Conservation (phyloP, 148 eudicot genomes). For the Spergularia marina region DNA sequence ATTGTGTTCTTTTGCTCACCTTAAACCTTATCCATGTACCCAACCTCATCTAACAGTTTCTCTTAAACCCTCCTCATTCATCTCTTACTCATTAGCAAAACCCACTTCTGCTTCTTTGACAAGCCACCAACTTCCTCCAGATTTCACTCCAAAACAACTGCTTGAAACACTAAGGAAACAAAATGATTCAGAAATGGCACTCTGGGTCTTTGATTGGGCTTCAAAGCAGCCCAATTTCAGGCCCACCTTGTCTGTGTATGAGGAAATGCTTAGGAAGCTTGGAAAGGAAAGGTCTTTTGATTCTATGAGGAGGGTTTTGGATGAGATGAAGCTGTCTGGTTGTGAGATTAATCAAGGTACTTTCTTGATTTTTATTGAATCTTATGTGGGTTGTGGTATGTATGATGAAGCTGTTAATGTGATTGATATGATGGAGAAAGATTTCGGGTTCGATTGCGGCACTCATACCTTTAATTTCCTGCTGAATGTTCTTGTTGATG, state of each 20-base stretch:
- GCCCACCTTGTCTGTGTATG: slow-evolving; percentile 62
- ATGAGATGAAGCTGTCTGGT: slow-evolving; percentile 50
- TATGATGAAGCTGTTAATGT: slow-evolving; percentile 79
- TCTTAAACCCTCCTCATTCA: slow-evolving; percentile 16
- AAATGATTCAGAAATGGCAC: slow-evolving; percentile 58
- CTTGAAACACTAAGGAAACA: slow-evolving; percentile 54
- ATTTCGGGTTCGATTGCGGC: slow-evolving; percentile 56
- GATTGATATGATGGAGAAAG: slow-evolving; percentile 68
- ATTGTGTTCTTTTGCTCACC: slow-evolving; percentile 14
- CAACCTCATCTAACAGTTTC: not conserved
- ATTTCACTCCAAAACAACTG: slow-evolving; percentile 60
- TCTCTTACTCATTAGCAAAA: slow-evolving; percentile 19
- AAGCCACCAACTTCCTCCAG: slow-evolving; percentile 38
- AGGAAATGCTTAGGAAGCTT: slow-evolving; percentile 66
- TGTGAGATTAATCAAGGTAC: slow-evolving; percentile 55
- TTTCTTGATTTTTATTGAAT: slow-evolving; percentile 73
- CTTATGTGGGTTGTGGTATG: slow-evolving; percentile 50
- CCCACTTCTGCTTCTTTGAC: slow-evolving; percentile 35
- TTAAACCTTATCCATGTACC: slow-evolving; percentile 28
- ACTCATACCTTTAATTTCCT: slow-evolving; percentile 55
- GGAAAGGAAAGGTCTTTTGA: slow-evolving; percentile 69
- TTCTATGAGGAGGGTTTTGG: slow-evolving; percentile 53
- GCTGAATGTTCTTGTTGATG: slow-evolving; percentile 93
- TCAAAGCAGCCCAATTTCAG: slow-evolving; percentile 66
- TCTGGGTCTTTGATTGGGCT: slow-evolving; percentile 79